Conservation (phyloP, 495 filamentous ascomycete genomes). For the Pseudoneurospora amorphoporcata region DNA sequence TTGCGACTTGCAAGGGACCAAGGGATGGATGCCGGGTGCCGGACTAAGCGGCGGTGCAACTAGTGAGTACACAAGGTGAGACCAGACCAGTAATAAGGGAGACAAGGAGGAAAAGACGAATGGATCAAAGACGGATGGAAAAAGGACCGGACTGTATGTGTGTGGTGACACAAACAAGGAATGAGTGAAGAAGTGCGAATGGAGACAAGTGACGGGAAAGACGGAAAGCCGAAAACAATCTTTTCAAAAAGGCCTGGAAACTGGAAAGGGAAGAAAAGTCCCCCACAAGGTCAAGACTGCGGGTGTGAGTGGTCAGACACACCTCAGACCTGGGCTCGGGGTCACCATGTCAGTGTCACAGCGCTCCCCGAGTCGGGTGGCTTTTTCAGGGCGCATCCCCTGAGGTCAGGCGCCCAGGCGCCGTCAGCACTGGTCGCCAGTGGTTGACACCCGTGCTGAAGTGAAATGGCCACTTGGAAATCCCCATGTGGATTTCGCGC, state of each 20-base stretch:
- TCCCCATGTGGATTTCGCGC: neutral
- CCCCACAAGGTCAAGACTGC: neutral
- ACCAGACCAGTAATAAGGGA: neutral
- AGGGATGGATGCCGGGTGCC: neutral
- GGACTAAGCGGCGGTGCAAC: neutral
- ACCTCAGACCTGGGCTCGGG: neutral
- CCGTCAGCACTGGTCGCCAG: neutral
- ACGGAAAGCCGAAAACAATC: neutral
- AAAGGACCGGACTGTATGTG: neutral
- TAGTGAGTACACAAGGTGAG: neutral
- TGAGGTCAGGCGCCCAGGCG: neutral
- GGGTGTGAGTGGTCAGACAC: neutral
- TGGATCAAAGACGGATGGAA: neutral
- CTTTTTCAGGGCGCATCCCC: neutral
- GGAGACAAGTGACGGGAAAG: neutral
- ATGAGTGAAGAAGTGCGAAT: neutral
- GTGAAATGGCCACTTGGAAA: neutral
- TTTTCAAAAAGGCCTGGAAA: neutral
- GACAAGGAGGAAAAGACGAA: neutral
- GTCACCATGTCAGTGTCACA: neutral
- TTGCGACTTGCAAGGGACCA: neutral
- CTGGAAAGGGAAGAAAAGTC: neutral
- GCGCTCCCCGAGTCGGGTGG: neutral
- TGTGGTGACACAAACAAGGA: neutral
- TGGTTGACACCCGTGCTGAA: neutral